A percentile compares a stretch with the other conserved stretches of the same genome.
Evolutionary conservation across 2,329 filamentous ascomycete genomes (phyloP).

Genomic region (Rasamsonia emersonii): DNA sequence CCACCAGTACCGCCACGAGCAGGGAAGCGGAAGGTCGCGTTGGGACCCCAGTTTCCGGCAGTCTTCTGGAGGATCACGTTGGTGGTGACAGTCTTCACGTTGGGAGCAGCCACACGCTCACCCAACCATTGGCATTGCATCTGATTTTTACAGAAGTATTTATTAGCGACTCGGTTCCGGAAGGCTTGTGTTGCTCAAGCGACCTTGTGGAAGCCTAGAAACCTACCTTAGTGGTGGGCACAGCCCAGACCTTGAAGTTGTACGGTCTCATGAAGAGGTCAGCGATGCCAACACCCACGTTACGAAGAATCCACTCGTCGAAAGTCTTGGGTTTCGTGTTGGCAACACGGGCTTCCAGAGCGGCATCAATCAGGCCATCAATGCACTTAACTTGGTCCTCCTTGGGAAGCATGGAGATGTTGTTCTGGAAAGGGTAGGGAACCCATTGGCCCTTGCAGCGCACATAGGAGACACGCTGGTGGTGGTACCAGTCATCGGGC

Average conservation of each 20-base stretch:
- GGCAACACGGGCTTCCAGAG: conserved; percentile 74
- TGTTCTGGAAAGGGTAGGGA: conserved; percentile 99
- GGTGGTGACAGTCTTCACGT: conserved; percentile 85
- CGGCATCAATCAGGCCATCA: conserved; percentile 91
- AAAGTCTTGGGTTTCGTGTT: conserved; percentile 93
- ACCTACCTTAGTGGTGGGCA: conserved; percentile 87
- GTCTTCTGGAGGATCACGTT: conserved; percentile 96
- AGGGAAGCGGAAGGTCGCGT: conserved; percentile 97
- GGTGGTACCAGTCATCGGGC: conserved; percentile 90
- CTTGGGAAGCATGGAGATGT: conserved; percentile 96
- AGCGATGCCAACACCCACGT: conserved; percentile 80
- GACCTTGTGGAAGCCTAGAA: background rate
- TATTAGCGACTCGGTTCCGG: background rate
- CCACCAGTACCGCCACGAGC: conserved; percentile 90
- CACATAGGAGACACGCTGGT: conserved; percentile 98
- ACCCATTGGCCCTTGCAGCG: conserved; percentile 96
- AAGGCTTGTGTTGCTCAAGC: background rate
- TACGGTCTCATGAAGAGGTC: conserved; percentile 98
- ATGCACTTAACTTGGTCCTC: conserved; percentile 93
- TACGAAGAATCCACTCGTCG: conserved; percentile 95
- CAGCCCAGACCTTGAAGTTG: conserved; percentile 99
- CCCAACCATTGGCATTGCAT: conserved; percentile 99
- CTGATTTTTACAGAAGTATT: conserved; percentile 38
- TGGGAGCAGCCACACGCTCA: conserved; percentile 93
- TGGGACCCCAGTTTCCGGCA: conserved; percentile 95